These are phyloP conservation scores for Pyrus bretschneideri DNA, from an alignment of 306 rosid genomes.

Conservation along the genomic window DNA sequence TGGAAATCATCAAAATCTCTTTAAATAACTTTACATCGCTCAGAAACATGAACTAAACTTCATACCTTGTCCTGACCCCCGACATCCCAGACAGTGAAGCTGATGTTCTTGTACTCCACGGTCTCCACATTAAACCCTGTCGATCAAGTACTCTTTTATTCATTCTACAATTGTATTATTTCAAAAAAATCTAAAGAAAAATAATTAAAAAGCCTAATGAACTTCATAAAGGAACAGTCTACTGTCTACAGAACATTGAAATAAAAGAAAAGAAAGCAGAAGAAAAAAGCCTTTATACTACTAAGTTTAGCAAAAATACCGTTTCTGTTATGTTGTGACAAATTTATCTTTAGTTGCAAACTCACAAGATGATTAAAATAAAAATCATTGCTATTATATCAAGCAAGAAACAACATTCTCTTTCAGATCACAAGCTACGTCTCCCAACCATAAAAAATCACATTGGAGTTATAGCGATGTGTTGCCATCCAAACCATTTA, in stretches of 20 bases:
- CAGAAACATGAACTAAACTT: slow-evolving; percentile 10
- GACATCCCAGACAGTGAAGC: slow-evolving; percentile 99
- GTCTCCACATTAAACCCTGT: slow-evolving; percentile 99
- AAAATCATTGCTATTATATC: not conserved
- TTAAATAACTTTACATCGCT: not conserved
- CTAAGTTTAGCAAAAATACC: not conserved
- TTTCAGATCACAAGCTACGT: not conserved
- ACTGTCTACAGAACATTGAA: not conserved
- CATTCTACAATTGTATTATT: not conserved
- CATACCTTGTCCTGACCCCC: slow-evolving; percentile 99
- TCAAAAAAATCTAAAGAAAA: not conserved
- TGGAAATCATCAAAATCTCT: not conserved
- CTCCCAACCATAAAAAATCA: not conserved
- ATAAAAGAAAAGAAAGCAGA: not conserved
- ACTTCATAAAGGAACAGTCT: not conserved
- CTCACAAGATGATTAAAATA: not conserved
- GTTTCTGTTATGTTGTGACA: not conserved
- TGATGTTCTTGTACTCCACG: slow-evolving; percentile 96
- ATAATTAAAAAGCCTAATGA: not conserved
- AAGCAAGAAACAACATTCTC: not conserved
- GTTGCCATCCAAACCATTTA: not conserved
- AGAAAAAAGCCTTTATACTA: not conserved
- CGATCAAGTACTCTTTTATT: not conserved
- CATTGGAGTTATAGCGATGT: not conserved
- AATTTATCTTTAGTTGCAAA: not conserved